A percentile compares a stretch with the other conserved stretches of the same genome.
phyloP scores from a whole-genome alignment of 495 filamentous ascomycete genomes.

The Penicillium diatomitis region DNA sequence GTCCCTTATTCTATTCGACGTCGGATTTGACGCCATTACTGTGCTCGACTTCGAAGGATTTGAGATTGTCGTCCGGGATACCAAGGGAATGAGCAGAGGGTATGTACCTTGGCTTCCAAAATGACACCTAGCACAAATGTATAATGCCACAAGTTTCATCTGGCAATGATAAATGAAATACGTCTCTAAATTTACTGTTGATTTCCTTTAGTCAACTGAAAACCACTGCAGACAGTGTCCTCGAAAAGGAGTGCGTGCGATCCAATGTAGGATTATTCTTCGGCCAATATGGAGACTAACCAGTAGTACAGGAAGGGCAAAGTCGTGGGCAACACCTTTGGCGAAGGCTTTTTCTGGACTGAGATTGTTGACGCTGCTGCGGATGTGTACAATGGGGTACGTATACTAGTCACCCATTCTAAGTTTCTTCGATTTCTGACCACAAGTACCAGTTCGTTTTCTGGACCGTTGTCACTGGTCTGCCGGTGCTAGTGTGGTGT shows the following conservation, averaged over 20 bases:
- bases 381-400: constrained; percentile 87
- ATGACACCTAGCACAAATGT: constrained; percentile 51
- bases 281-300: constrained; percentile 20
- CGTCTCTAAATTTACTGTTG: constrained; percentile 39
- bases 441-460: constrained; percentile 67
- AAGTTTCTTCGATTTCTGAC: constrained; percentile 2
- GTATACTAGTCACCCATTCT: constrained; percentile 5
- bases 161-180: constrained; percentile 20
- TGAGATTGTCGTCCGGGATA: constrained; percentile 81
- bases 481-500: constrained; percentile 92
- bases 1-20: constrained; percentile 88
- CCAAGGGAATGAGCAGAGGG: constrained; percentile 91
- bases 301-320: constrained; percentile 62
- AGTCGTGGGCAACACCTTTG: constrained; percentile 59
- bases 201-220: constrained; percentile 40
- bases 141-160: constrained; percentile 33
- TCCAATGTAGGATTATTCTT: constrained; percentile 8
- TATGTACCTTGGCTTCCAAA: constrained; percentile 97
- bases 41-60: constrained; percentile 89
- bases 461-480: constrained; percentile 86
- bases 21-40: constrained; percentile 93
- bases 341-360: constrained; percentile 60
- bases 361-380: constrained; percentile 74
- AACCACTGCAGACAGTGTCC: constrained; percentile 62
- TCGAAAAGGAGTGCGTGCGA: constrained; percentile 78